Conservation (phyloP, 208 protist species). For the Trypanosoma scelopori region DNA sequence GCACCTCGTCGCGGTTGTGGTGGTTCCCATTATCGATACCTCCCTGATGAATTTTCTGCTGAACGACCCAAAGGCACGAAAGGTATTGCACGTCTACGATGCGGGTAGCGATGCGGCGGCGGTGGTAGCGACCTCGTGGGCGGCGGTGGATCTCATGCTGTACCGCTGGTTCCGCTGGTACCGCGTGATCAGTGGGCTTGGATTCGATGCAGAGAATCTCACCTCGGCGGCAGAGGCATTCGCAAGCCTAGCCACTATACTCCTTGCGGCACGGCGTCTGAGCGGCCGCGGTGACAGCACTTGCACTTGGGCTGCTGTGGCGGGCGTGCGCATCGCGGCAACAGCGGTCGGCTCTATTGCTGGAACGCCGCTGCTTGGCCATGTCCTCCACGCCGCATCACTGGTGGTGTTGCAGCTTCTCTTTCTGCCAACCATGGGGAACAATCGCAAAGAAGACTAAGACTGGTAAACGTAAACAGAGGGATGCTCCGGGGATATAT, state of each 20-base stretch:
- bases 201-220: slow-evolving; percentile 52
- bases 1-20: slow-evolving; percentile 22
- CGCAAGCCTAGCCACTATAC: slow-evolving; percentile 35
- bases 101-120: slow-evolving; percentile 42
- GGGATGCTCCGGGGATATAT: not conserved
- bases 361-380: not conserved
- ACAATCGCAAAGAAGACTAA: slow-evolving; percentile 9
- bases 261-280: slow-evolving; percentile 54
- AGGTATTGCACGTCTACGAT: slow-evolving; percentile 46
- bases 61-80: slow-evolving; percentile 47
- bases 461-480: not conserved
- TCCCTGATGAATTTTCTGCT: slow-evolving; percentile 60
- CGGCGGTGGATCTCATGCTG: slow-evolving; percentile 47
- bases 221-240: slow-evolving; percentile 51
- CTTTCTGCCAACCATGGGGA: not conserved
- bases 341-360: not conserved
- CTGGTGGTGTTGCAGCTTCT: slow-evolving; percentile 8
- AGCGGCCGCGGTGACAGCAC: slow-evolving; percentile 8
- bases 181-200: slow-evolving; percentile 50
- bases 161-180: slow-evolving; percentile 81
- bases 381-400: not conserved
- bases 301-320: not conserved
- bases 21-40: slow-evolving; percentile 47
- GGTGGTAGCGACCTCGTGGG: slow-evolving; percentile 57
- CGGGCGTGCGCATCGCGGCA: slow-evolving; percentile 2